Base-by-base conservation (phyloP, 2,329 filamentous ascomycete genomes). In the Gyromitra esculenta region DNA sequence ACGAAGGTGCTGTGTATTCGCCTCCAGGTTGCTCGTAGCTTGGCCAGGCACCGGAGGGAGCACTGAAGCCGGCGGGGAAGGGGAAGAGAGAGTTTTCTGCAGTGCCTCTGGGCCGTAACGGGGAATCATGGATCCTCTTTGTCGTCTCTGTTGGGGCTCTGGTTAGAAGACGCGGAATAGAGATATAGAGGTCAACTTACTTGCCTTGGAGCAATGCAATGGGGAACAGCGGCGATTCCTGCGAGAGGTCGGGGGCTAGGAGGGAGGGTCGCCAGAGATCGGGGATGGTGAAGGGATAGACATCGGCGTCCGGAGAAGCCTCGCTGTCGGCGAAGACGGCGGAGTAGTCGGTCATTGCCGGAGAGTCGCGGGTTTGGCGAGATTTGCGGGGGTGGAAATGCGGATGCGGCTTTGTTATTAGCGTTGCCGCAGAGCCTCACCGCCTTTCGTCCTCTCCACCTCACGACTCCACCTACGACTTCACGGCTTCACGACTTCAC, bases 281-380 rank as follows among this genome's bases (percentile, higher is more conserved):
- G 2, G 76, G 77, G 21, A 79, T 64, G 1, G n/a, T 37, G 45
- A 79, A 79, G 25, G 77, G 77, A 43, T 78, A 70, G 25, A 71
- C 73, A 2, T 74, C 52, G 11, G 37, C 50, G n/a, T 77, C 60
- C 11, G 43, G 41, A 50, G 57, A 56, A 5, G 50, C 57, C 8
- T 52, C 64, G 15, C 45, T 54, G 31, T 76, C 54, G 21, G 66
- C 52, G 39, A 77, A 76, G 18, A 68, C 52, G n/a, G 73, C 41
- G 21, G 72, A 50, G 48, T 65, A 76, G 66, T 77, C 52, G 1
- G 71, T 70, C 75, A 75, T 77, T 43, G 65, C 25, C 13, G 43
- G 45, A 25, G 63, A 18, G 41, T 13, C 13, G 6, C 15, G 50
- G 13, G 41, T 11, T 39, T 7, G 35, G 9, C 6, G 11, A 5